A percentile compares a stretch with the other conserved stretches of the same genome.
These are phyloP conservation scores for Thermomucor indicae-seudaticae DNA, from an alignment of 371 early-diverging fungal genomes.

Conservation along the genomic window DNA sequence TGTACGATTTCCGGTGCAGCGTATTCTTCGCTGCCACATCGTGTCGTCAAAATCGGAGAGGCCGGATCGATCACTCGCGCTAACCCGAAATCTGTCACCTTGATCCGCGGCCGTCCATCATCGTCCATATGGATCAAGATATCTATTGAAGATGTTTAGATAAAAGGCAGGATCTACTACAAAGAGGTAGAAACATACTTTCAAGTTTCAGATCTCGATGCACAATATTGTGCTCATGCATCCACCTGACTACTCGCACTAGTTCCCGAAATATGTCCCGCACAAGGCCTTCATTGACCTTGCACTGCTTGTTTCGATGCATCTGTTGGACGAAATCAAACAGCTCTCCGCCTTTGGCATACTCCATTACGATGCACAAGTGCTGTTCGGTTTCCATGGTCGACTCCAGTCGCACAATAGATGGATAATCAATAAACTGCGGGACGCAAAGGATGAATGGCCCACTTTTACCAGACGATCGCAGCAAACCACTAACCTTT, in stretches of 20 bases:
- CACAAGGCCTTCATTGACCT: slow-evolving; percentile 27
- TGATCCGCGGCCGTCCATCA: slow-evolving; percentile 41
- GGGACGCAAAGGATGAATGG: not conserved
- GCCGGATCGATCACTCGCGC: slow-evolving; percentile 51
- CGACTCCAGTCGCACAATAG: slow-evolving; percentile 68
- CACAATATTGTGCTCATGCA: slow-evolving; percentile 69
- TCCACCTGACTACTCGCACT: slow-evolving; percentile 56
- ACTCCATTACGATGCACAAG: slow-evolving; percentile 63
- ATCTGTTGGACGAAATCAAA: slow-evolving; percentile 58
- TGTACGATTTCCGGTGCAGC: slow-evolving; percentile 83
- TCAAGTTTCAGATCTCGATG: slow-evolving; percentile 81
- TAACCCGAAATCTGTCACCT: slow-evolving; percentile 72
- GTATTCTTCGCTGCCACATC: slow-evolving; percentile 75
- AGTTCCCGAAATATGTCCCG: slow-evolving; percentile 46
- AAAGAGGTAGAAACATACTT: slow-evolving; percentile 39
- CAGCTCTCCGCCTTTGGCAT: slow-evolving; percentile 61
- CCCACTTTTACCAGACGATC: not conserved
- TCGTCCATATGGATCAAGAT: slow-evolving; percentile 26
- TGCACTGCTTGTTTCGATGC: too few species aligned
- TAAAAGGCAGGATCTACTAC: not conserved
- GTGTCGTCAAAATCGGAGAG: slow-evolving; percentile 42
- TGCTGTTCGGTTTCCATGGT: slow-evolving; percentile 65
- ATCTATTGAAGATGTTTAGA: slow-evolving; percentile 12
- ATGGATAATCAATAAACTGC: slow-evolving; percentile 59
- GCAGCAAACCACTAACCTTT: slow-evolving; percentile 19